A percentile compares a stretch with the other conserved stretches of the same genome.
Conservation (phyloP, 139 green algal species). For the Auxenochlorella protothecoides region DNA sequence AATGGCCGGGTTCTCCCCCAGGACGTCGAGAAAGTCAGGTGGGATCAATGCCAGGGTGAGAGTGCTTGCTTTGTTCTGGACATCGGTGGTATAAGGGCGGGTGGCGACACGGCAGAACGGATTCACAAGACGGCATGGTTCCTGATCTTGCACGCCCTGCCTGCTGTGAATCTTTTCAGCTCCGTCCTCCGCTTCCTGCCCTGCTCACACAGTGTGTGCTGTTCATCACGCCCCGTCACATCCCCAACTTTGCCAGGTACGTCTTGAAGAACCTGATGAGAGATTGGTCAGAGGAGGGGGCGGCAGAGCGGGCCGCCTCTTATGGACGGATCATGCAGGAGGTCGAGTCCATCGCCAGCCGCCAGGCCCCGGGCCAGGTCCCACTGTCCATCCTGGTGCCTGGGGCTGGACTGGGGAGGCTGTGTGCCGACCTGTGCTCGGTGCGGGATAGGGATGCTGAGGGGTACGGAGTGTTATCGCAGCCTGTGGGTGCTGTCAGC, state of each 20-base stretch:
- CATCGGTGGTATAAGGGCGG: background rate
- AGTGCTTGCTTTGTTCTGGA: too few species aligned
- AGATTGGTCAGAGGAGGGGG: constrained; percentile 78
- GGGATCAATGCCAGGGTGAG: too few species aligned
- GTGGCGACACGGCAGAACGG: background rate
- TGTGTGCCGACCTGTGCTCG: constrained; percentile 60
- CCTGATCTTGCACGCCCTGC: background rate
- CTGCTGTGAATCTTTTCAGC: too few species aligned
- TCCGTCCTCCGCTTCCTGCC: background rate
- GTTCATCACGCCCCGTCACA: background rate
- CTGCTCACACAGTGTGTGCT: too few species aligned
- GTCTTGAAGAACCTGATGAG: constrained; percentile 84
- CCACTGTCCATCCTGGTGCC: constrained; percentile 58
- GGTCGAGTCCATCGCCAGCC: constrained; percentile 15
- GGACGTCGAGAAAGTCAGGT: constrained; percentile 35
- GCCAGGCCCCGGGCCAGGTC: constrained; percentile 3
- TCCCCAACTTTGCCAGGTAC: constrained; percentile 34
- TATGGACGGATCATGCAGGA: constrained; percentile 52
- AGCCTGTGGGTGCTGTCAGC: too few species aligned
- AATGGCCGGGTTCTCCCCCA: constrained; percentile 1
- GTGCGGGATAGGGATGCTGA: background rate
- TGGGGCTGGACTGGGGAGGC: constrained; percentile 72
- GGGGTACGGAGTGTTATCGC: too few species aligned
- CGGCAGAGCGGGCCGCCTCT: constrained; percentile 53
- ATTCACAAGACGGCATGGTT: background rate